Evolutionary conservation across 2,329 filamentous ascomycete genomes (phyloP), one percentile per base, ranked within the genome.

Genomic region (Triangularia setosa): DNA sequence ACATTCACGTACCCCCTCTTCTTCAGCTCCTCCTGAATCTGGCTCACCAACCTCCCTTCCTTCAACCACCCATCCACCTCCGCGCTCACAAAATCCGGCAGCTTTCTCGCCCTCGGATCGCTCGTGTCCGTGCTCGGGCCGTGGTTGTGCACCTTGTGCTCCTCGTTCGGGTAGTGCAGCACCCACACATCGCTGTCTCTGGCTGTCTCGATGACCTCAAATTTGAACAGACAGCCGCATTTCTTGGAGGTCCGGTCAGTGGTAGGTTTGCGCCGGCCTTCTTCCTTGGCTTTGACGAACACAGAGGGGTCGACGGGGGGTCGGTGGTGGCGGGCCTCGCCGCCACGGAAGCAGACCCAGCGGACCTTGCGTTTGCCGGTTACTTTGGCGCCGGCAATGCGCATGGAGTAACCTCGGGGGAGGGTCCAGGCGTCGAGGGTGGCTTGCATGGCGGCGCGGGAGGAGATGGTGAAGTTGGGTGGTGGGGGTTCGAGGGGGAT

Each of bases 321-420:
- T 4, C 69, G 69, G 66, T 72, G 69, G 60, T 75, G 73, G n/a
- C 75, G 74, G 8, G 75, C 74, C 64, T 75, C 72, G 28, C 75
- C 75, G 60, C 75, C 75, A 24, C 75, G 74, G 68, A 76, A 77
- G 65, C 75, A 77, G 57, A 77, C 74, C 74, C 75, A 76, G 44
- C 75, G 75, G 61, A 77, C 75, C 66, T 77, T 77, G 65, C 73
- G 73, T 58, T 75, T 75, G 67, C 75, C 75, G 58, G 74, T 73
- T 30, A 75, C 74, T 14, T 75, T 75, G 35, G 75, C 75, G 55
- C 75, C 75, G 60, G 74, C 75, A 70, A 77, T 76, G 67, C 75
- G 75, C 75, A 77, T 75, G 69, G 73, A 75, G 69, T 77, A 77
- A 35, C 75, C 75, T 48, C 75, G 74, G 9, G 75, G 74, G 21